A percentile compares a stretch with the other conserved stretches of the same genome.
These are phyloP conservation scores for Arthrobotrys conoides DNA, from an alignment of 2,329 filamentous ascomycete genomes.

Conservation along the genomic window DNA sequence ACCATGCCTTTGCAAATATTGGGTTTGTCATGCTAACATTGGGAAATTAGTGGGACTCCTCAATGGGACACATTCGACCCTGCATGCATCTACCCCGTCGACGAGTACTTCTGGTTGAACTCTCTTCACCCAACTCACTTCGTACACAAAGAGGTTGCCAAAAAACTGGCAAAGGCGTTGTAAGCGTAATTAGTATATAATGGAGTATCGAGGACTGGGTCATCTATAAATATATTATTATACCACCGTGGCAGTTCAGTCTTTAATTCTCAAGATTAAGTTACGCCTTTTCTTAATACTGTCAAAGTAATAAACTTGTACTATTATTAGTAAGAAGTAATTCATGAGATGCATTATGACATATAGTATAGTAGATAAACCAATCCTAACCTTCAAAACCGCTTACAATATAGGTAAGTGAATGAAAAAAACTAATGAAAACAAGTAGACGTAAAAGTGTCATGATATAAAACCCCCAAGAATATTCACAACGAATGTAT, in stretches of 20 bases:
- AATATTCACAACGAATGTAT: constrained; percentile 33
- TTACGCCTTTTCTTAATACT: background rate
- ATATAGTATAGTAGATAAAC: background rate
- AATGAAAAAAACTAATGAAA: background rate
- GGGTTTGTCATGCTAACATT: background rate
- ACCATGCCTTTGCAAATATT: background rate
- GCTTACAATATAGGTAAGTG: background rate
- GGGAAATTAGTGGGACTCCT: constrained; percentile 68
- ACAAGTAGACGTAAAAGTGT: background rate
- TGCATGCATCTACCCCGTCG: constrained; percentile 72
- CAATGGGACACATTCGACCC: constrained; percentile 67
- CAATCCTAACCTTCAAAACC: background rate
- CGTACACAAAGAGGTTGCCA: constrained; percentile 74
- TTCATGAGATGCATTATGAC: constrained; percentile 21
- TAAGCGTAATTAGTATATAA: constrained; percentile 40
- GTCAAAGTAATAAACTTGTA: background rate
- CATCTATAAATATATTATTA: background rate
- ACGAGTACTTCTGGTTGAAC: constrained; percentile 78
- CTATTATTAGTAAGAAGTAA: background rate
- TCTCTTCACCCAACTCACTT: constrained; percentile 76
- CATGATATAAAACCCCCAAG: constrained; percentile 9
- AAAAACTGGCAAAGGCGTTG: constrained; percentile 69
- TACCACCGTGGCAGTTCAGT: background rate
- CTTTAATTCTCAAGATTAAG: background rate
- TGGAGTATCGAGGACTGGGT: background rate